Percentiles rank a stretch among this genome's conserved stretches.
phyloP scores from a whole-genome alignment of 257 asterid species.

The Nicotiana noctiflora region DNA sequence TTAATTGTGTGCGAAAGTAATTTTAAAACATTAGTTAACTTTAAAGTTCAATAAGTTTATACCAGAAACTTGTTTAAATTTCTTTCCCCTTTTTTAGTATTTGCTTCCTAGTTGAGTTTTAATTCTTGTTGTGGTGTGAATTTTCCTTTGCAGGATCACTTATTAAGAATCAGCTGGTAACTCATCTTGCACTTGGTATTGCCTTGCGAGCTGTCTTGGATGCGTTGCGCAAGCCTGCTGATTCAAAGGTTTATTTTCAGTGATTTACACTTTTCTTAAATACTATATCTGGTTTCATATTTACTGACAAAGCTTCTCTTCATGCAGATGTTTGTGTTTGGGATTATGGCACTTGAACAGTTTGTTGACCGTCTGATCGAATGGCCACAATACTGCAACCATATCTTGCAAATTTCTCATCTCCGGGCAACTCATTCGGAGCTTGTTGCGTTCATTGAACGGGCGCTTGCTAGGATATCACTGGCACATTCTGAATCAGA shows the following conservation, averaged over 20 bases:
- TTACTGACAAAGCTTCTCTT: constrained; percentile 15
- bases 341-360: constrained; percentile 87
- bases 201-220: constrained; percentile 93
- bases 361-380: constrained; percentile 87
- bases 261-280: neutral
- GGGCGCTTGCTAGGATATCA: constrained; percentile 61
- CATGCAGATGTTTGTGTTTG: constrained; percentile 88
- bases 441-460: constrained; percentile 62
- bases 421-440: constrained; percentile 69
- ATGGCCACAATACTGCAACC: constrained; percentile 99
- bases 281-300: constrained; percentile 10
- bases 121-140: neutral
- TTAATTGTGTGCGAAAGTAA: neutral
- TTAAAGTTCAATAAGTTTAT: neutral
- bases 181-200: constrained; percentile 82
- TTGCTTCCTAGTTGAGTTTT: neutral
- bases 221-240: constrained; percentile 88
- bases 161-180: constrained; percentile 92
- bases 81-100: neutral
- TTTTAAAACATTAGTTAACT: neutral
- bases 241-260: constrained; percentile 60
- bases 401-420: constrained; percentile 90
- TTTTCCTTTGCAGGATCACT: constrained; percentile 58
- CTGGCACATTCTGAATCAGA: constrained; percentile 67
- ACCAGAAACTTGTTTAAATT: neutral